Conservation (phyloP, 768 basidiomycete genomes). For the Naganishia vaughanmartiniae region DNA sequence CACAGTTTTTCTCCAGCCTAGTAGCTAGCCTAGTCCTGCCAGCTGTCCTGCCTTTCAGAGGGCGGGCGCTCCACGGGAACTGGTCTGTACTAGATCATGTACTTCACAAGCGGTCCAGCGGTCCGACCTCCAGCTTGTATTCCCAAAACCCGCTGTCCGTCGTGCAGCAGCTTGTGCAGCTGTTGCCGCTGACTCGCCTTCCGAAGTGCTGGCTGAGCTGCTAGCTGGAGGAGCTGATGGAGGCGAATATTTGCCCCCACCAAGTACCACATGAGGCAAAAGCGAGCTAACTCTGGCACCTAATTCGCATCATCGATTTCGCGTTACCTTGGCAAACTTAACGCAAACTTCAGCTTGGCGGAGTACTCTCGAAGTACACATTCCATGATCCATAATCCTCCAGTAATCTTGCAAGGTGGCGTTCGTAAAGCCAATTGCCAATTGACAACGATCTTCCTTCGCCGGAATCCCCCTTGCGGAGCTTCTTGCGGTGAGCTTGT, state of each 20-base stretch:
- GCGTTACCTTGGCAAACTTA: background rate
- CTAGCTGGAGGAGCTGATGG: too few species aligned
- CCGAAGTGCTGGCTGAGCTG: background rate
- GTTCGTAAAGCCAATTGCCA: too few species aligned
- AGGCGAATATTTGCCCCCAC: too few species aligned
- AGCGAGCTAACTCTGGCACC: background rate
- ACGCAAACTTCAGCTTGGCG: background rate
- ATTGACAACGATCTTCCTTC: too few species aligned
- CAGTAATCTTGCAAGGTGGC: too few species aligned
- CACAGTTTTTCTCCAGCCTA: too few species aligned
- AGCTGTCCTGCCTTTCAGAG: background rate
- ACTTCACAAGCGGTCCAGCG: background rate
- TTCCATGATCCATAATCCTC: too few species aligned
- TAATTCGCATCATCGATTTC: background rate
- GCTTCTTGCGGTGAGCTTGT: too few species aligned
- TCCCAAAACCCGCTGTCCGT: background rate
- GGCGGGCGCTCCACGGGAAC: background rate
- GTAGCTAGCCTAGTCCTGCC: too few species aligned
- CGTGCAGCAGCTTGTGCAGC: background rate
- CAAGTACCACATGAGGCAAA: too few species aligned
- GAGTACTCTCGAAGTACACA: too few species aligned
- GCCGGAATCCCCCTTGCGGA: too few species aligned
- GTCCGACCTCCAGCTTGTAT: constrained; percentile 1
- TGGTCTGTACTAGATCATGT: background rate
- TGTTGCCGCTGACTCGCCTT: background rate